Evolutionary conservation across 1,139 yeast species (phyloP), one percentile per base, ranked within the genome.

Genomic region (Geotrichum aggregatum): DNA sequence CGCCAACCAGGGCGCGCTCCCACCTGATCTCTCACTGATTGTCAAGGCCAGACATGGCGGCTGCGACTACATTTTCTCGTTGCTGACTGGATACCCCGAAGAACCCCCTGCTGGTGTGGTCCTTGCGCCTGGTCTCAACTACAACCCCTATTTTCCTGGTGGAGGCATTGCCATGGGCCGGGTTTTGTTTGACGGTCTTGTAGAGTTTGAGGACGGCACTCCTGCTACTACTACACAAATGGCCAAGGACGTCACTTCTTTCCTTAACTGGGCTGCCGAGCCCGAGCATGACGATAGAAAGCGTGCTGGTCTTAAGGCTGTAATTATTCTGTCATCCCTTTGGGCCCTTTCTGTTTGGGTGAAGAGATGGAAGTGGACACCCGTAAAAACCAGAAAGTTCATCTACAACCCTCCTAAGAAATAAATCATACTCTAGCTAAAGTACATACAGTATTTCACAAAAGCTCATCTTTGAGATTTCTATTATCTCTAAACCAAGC

Each of bases 81-180:
- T 94, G 70, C 84, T 92, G 74, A 92, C 98, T 59, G 98, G 99
- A 69, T 92, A 92, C 78, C 98, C 98, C 66, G 98, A 92, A 52
- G 98, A 92, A 58, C 86, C 96, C 55, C 99, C 99, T 61, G 98
- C 97, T 41, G 99, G 99, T 77, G 96, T 88, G 59, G 79, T 73
- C 50, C 79, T 92, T 67, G 94, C 98, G 56, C 86, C 87, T 58
- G 98, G 98, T 60, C 74, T 95, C 60, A 92, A 91, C 83, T 94
- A 92, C 77, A 94, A 94, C 80, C 98, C 98, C 69, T 92, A 92
- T 80, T 92, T 92, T 96, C 98, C 99, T 69, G 98, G 98, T 76
- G 98, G 98, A 63, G 79, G 97, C 48, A 91, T 92, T 78, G 98
- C 97, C 67, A 92, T 92, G 98, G 98, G 88, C 70, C 87, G 98